Percentiles rank a stretch among this genome's conserved stretches.
These are phyloP conservation scores for Gnomoniopsis sp. DNA, from an alignment of 2,329 filamentous ascomycete species.

Conservation along the genomic window DNA sequence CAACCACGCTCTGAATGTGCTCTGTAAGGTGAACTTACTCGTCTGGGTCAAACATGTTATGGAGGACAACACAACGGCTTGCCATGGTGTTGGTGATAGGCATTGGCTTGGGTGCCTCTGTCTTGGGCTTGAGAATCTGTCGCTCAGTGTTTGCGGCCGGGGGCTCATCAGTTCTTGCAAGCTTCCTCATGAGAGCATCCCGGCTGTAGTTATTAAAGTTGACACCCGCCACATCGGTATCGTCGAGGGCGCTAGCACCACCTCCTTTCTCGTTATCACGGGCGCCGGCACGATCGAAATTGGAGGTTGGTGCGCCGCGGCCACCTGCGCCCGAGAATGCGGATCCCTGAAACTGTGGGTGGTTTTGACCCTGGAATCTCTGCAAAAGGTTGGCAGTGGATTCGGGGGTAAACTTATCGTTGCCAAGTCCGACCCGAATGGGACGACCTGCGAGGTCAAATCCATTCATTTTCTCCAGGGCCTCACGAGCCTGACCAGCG, in stretches of 20 bases:
- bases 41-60: constrained; percentile 91
- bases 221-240: constrained; percentile 95
- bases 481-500: constrained; percentile 86
- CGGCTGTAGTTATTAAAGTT: constrained; percentile 99
- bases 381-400: constrained; percentile 89
- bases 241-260: constrained; percentile 90
- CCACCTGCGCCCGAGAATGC: constrained; percentile 88
- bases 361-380: constrained; percentile 81
- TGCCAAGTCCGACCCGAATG: constrained; percentile 97
- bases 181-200: constrained; percentile 97
- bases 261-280: constrained; percentile 87
- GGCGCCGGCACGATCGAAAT: constrained; percentile 86
- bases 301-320: constrained; percentile 77
- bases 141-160: constrained; percentile 64
- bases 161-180: constrained; percentile 89
- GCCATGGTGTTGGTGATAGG: constrained; percentile 88
- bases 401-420: constrained; percentile 99
- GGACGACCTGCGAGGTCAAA: constrained; percentile 97
- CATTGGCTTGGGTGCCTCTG: constrained; percentile 66
- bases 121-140: constrained; percentile 73
- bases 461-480: constrained; percentile 98
- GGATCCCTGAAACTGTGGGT: constrained; percentile 77
- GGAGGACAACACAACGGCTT: constrained; percentile 87
- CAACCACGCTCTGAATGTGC: background rate
- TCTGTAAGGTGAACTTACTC: constrained; percentile 61